A percentile compares a stretch with the other conserved stretches of the same genome.
Evolutionary conservation across 495 filamentous ascomycete species (phyloP).

Genomic region (Bombardia bombarda): DNA sequence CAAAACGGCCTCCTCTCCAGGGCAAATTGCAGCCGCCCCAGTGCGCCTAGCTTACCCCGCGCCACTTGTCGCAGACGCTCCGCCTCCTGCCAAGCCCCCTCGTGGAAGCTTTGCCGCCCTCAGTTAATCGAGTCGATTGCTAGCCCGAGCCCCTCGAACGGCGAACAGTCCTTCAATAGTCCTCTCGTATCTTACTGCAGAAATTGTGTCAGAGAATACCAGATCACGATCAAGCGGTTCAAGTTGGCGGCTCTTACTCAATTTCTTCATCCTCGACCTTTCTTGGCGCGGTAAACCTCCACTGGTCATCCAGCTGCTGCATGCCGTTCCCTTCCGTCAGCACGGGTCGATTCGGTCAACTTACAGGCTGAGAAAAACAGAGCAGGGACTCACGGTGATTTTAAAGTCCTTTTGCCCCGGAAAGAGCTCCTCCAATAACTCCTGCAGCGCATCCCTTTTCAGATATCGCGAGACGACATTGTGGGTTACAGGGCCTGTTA

Average conservation of each 20-base stretch:
- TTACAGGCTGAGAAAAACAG: constrained; percentile 4
- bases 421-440: constrained; percentile 26
- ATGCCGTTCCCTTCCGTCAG: constrained; percentile 2
- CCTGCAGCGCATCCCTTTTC: constrained; percentile 21
- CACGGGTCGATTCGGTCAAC: not conserved
- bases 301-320: constrained; percentile 28
- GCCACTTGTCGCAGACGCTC: too few relatives aligned
- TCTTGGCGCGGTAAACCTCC: constrained; percentile 27
- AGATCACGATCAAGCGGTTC: not conserved
- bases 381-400: constrained; percentile 19
- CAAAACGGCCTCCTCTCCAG: too few relatives aligned
- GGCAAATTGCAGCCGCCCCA: too few relatives aligned
- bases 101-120: too few relatives aligned
- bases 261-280: constrained; percentile 22
- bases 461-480: constrained; percentile 23
- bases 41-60: too few relatives aligned
- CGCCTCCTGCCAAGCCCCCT: too few relatives aligned
- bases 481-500: constrained; percentile 11
- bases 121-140: too few relatives aligned
- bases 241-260: constrained; percentile 1
- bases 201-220: too few relatives aligned
- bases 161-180: too few relatives aligned
- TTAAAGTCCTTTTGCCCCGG: constrained; percentile 22
- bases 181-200: not conserved
- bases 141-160: too few relatives aligned